Evolutionary conservation across 2,329 filamentous ascomycete genomes (phyloP).

Genomic region (Ophiobolus disseminans): DNA sequence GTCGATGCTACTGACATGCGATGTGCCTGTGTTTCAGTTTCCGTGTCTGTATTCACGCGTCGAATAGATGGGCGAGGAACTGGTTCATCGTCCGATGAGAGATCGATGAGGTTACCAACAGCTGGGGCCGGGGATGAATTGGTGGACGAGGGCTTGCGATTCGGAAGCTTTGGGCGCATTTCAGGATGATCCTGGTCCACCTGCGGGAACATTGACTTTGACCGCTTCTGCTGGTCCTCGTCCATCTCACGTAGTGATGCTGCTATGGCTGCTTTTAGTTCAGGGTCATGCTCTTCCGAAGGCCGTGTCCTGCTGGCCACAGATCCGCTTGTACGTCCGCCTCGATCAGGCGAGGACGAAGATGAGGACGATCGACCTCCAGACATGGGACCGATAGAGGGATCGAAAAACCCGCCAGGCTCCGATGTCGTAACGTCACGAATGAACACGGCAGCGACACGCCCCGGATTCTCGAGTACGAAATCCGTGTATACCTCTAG

Average conservation of each 20-base stretch:
- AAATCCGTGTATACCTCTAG: conserved; percentile 96
- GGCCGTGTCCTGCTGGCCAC: conserved; percentile 20
- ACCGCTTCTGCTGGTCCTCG: conserved; percentile 45
- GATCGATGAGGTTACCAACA: conserved; percentile 55
- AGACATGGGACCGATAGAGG: conserved; percentile 54
- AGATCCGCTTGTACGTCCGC: conserved; percentile 12
- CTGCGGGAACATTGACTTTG: conserved; percentile 40
- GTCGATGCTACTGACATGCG: conserved; percentile 23
- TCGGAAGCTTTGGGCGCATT: conserved; percentile 46
- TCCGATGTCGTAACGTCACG: conserved; percentile 89
- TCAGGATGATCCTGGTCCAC: conserved; percentile 47
- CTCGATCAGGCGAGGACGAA: conserved; percentile 24
- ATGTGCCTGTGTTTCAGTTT: conserved; percentile 20
- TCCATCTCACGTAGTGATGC: conserved; percentile 57
- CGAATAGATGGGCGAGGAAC: conserved; percentile 22
- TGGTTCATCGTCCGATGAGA: conserved; percentile 54
- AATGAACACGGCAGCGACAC: conserved; percentile 88
- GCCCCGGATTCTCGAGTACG: conserved; percentile 81
- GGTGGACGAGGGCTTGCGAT: conserved; percentile 27
- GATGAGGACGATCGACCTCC: conserved; percentile 38
- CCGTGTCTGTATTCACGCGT: conserved; percentile 37
- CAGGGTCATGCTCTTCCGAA: conserved; percentile 56
- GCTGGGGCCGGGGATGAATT: conserved; percentile 32
- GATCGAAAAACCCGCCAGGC: conserved; percentile 78
- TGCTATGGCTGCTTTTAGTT: conserved; percentile 56